Evolutionary conservation across 257 asterid species (phyloP).

Genomic region (Penstemon davidsonii): DNA sequence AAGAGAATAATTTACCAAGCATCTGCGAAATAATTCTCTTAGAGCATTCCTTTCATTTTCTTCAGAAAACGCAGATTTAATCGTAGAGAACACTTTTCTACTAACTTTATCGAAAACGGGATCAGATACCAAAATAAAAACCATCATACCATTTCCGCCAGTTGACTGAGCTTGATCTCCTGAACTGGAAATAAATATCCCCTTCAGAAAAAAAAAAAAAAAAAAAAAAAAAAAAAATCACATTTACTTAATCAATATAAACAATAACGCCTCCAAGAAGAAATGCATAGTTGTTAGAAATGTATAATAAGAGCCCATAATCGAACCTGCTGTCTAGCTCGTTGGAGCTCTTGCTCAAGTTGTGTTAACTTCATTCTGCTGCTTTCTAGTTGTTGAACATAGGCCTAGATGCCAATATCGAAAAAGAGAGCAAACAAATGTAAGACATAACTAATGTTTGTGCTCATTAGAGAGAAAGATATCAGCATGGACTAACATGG

Average conservation of each 20-base stretch:
- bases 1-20: background rate
- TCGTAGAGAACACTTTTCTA: slow-evolving; percentile 10
- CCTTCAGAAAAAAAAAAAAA: slow-evolving; percentile 41
- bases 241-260: slow-evolving; percentile 27
- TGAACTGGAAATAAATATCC: slow-evolving; percentile 90
- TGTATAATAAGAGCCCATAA: slow-evolving; percentile 18
- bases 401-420: slow-evolving; percentile 59
- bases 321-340: slow-evolving; percentile 96
- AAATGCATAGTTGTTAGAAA: slow-evolving; percentile 9
- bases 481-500: background rate
- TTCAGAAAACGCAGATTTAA: background rate
- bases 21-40: background rate
- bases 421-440: slow-evolving; percentile 16
- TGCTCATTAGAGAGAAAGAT: background rate
- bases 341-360: slow-evolving; percentile 98
- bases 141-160: slow-evolving; percentile 83
- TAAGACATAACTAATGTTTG: background rate
- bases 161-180: slow-evolving; percentile 92
- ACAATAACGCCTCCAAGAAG: slow-evolving; percentile 11
- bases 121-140: slow-evolving; percentile 30
- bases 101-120: slow-evolving; percentile 11
- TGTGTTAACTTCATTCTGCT: slow-evolving; percentile 99
- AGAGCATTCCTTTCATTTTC: background rate
- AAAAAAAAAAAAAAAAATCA: slow-evolving; percentile 7
- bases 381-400: slow-evolving; percentile 96